Evolutionary conservation across 306 rosid species (phyloP), one percentile per base, ranked within the genome.

Genomic region (Castanea mollissima): DNA sequence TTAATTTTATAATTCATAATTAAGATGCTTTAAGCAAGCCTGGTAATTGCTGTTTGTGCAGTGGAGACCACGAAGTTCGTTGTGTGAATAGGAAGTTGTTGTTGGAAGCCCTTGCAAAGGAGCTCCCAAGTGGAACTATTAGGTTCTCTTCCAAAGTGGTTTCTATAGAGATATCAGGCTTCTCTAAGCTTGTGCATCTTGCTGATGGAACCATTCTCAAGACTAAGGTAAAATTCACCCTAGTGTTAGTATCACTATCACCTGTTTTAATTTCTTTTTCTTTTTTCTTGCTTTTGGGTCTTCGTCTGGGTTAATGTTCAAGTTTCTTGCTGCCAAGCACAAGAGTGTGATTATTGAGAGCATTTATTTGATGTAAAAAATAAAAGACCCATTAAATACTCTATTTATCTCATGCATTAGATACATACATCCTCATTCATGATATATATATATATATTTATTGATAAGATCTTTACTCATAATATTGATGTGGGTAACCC

Each of bases 141-240:
- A 88, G 92, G 38, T 92, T 29, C 90, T 78, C 86, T 21, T 92
- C 98, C 69, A 92, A 88, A 79, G 90, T 91, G 25, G 94, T 88
- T 81, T 84, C 90, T 29, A 83, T 94, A 55, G 89, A 94, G 62
- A 87, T 92, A 77, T 87, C 86, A 57, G 90, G 88, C 27, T 82
- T 79, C 70, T 71, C 16, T 52, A 94, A 91, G 84, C 81, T 88
- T 57, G 21, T 94, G 4, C 97, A 90, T 87, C 95, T 94, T 73
- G 77, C 80, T 38, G 94, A 92, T 80, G 93, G 91, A 68, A 83
- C 87, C 4, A 38, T 77, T 74, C 79, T 94, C 62, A 88, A 84
- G 78, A 83, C 93, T 27, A 92, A 88, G 91, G 94, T 89, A 83
- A 38, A 27, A 27, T 64, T 23, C 4, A 46, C 5, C 15, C 31